Percentiles rank a stretch among this genome's conserved stretches.
Evolutionary conservation across 2,329 filamentous ascomycete genomes (phyloP).

Genomic region (Aspergillus pseudoterreus): DNA sequence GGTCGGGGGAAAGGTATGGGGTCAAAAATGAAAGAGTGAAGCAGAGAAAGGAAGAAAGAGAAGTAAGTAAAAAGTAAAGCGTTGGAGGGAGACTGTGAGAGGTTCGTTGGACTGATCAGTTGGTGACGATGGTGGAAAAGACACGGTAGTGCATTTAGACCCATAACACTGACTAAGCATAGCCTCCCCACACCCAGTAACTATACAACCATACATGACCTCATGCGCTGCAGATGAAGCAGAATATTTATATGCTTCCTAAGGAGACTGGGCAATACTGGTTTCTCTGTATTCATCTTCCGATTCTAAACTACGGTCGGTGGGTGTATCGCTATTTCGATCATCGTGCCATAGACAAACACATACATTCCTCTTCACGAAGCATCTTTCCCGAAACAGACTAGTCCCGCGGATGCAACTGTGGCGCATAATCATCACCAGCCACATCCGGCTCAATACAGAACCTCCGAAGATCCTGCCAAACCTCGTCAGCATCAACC

Average conservation of each 20-base stretch:
- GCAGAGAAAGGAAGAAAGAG: conserved; percentile 4
- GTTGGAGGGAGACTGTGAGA: conserved; percentile 5
- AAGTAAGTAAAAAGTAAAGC: conserved; percentile 2
- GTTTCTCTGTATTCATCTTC: no score
- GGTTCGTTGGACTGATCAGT: background rate
- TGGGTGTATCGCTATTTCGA: no score
- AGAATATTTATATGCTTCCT: no score
- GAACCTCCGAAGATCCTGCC: background rate
- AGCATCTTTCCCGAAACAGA: background rate
- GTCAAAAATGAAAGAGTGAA: background rate
- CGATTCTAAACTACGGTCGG: no score
- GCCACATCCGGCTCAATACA: background rate
- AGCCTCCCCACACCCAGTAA: no score
- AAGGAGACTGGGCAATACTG: no score
- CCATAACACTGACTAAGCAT: background rate
- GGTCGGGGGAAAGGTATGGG: background rate
- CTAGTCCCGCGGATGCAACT: background rate
- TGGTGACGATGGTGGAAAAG: conserved; percentile 5
- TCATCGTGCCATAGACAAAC: no score
- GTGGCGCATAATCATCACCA: background rate
- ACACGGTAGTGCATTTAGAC: background rate
- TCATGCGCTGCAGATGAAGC: no score
- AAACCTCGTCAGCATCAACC: background rate
- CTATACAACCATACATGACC: no score
- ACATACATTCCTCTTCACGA: no score